These are phyloP conservation scores for Pseudopyrenochaeta lycopersici DNA, from an alignment of 2,329 filamentous ascomycete species.

Conservation along the genomic window DNA sequence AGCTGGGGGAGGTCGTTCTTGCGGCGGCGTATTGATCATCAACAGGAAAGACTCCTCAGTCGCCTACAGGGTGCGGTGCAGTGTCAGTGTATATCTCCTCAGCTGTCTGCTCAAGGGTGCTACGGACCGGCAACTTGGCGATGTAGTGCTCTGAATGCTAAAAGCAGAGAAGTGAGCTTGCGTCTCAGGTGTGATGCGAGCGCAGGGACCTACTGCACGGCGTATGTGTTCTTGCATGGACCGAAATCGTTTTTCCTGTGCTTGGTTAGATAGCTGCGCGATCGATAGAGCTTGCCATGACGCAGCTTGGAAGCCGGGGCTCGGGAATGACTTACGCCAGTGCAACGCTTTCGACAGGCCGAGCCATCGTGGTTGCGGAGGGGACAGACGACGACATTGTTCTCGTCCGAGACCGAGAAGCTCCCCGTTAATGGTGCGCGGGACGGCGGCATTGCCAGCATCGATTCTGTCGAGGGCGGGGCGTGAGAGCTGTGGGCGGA, in stretches of 20 bases:
- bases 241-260: constrained; percentile 90
- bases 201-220: constrained; percentile 64
- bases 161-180: background rate
- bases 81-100: constrained; percentile 5
- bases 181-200: background rate
- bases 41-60: constrained; percentile 76
- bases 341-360: constrained; percentile 95
- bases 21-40: constrained; percentile 92
- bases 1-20: constrained; percentile 69
- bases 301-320: constrained; percentile 8
- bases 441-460: constrained; percentile 78
- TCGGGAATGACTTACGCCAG: constrained; percentile 79
- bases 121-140: constrained; percentile 82
- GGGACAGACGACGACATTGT: constrained; percentile 96
- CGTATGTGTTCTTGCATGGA: constrained; percentile 99
- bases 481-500: constrained; percentile 17
- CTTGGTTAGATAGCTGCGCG: constrained; percentile 16
- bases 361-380: constrained; percentile 96
- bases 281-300: constrained; percentile 9
- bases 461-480: constrained; percentile 39
- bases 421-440: constrained; percentile 86
- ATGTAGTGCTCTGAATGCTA: constrained; percentile 94
- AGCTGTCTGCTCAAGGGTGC: background rate
- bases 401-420: constrained; percentile 90
- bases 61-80: constrained; percentile 59